Base-by-base conservation (phyloP, 2,329 filamentous ascomycete genomes). In the Clathrospora elynae region DNA sequence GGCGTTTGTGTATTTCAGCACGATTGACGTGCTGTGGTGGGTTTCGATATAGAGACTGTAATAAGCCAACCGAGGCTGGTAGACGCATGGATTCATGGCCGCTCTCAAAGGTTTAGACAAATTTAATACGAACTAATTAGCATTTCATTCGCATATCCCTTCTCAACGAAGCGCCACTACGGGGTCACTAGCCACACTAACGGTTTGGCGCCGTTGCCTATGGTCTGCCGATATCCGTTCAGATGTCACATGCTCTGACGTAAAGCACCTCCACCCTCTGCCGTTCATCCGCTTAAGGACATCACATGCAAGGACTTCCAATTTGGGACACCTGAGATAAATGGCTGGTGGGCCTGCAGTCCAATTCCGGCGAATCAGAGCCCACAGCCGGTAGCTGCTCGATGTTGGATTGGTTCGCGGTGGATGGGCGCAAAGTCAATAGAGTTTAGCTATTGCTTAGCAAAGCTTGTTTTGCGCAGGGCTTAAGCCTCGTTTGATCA, bases 401-500 rank as follows among this genome's bases (percentile, higher is more conserved):
- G 24, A 19, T 31, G 18, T 22, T n/a, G 23, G 26, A 35, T 42
- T 42, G 28, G 38, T 11, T 24, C 13, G 18, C n/a, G 22, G 19
- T 11, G 25, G 31, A 25, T 38, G 38, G 18, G 18, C n/a, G 17
- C 14, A 8, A 18, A 3, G 28, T 36, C 17, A 13, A 19, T 9
- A 11, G 23, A 17, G 13, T 23, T 28, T 42, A 41, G 46, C 28
- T 10, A 20, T 44, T 43, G 52, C 52, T 55, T 55, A 51, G 50
- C 46, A 42, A 53, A 39, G 52, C 52, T 55, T 55, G 50, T 51
- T 53, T 42, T 47, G 18, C 32, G 37, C 33, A 25, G 40, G 43
- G 18, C 22, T n/a, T 28, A 17, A 35, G 25, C 32, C 32, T 39
- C 22, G 30, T 32, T 14, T 34, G 40, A 48, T 43, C 35, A 35